phyloP scores from a whole-genome alignment of 768 basidiomycete genomes.

The Trametes sanguinea region DNA sequence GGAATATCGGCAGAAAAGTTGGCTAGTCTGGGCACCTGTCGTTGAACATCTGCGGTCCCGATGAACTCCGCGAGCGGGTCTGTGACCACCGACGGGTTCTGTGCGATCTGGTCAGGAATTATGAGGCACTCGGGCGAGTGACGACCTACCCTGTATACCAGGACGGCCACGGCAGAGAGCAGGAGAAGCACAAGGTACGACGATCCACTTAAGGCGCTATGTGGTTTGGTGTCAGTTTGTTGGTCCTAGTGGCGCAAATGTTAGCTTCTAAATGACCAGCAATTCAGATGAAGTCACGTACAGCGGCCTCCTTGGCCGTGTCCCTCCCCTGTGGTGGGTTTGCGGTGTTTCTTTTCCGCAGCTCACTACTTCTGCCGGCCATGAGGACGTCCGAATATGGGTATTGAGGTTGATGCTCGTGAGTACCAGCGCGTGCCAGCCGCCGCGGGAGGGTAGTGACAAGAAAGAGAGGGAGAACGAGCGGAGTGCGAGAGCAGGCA shows the following conservation, averaged over 20 bases:
- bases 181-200: conserved; percentile 17
- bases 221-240: not conserved
- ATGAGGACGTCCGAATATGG: not conserved
- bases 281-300: not conserved
- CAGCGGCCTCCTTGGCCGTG: conserved; percentile 1
- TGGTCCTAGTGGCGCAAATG: not conserved
- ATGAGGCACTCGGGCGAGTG: not conserved
- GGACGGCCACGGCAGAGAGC: conserved; percentile 7
- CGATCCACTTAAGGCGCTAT: not conserved
- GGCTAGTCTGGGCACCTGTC: conserved; percentile 4
- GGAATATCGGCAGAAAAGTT: conserved; percentile 54
- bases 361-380: not conserved
- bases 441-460: conserved; percentile 1
- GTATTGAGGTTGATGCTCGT: not conserved
- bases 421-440: conserved; percentile 10
- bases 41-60: conserved; percentile 13
- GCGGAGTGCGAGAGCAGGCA: not conserved
- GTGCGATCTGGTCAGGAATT: not conserved
- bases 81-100: conserved; percentile 15
- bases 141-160: conserved; percentile 21
- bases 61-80: conserved; percentile 23
- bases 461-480: not conserved
- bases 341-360: conserved; percentile 11
- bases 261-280: not conserved
- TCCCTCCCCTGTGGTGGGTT: not conserved